These are phyloP conservation scores for Blastocystis hominis DNA, from an alignment of 352 stramenopile species.

Conservation along the genomic window DNA sequence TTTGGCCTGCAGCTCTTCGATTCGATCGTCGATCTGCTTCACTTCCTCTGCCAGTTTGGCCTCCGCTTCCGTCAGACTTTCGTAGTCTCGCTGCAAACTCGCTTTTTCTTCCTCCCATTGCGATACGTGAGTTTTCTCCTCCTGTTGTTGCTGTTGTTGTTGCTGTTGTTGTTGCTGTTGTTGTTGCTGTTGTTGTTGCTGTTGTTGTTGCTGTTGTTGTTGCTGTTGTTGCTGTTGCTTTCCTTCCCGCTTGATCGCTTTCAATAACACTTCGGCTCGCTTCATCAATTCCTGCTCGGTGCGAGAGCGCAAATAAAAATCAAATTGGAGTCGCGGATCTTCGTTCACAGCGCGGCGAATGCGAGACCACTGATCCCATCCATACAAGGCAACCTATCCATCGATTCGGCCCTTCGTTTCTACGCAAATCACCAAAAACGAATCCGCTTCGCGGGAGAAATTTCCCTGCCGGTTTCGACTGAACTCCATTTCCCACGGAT, in stretches of 20 bases:
- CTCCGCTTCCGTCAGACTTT: not conserved
- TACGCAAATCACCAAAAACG: slow-evolving; percentile 11
- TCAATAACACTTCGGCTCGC: not conserved
- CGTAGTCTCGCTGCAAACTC: not conserved
- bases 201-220: no score
- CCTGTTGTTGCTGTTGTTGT: no score
- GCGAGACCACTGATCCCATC: slow-evolving; percentile 1
- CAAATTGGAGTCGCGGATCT: not conserved
- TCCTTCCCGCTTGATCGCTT: not conserved
- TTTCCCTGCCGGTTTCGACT: not conserved
- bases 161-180: no score
- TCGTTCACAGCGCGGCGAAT: not conserved
- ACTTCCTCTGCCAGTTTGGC: not conserved
- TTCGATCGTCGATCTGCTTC: not conserved
- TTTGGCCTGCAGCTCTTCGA: not conserved
- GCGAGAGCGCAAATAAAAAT: not conserved
- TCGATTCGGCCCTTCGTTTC: not conserved
- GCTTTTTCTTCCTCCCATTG: not conserved
- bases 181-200: no score
- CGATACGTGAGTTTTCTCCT: no score
- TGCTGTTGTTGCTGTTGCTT: no score
- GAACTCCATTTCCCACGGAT: not conserved
- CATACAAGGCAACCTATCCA: not conserved
- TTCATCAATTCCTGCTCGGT: slow-evolving; percentile 6
- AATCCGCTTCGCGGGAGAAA: not conserved